Conservation (phyloP, 768 basidiomycete genomes). For the Phallus indusiatus region DNA sequence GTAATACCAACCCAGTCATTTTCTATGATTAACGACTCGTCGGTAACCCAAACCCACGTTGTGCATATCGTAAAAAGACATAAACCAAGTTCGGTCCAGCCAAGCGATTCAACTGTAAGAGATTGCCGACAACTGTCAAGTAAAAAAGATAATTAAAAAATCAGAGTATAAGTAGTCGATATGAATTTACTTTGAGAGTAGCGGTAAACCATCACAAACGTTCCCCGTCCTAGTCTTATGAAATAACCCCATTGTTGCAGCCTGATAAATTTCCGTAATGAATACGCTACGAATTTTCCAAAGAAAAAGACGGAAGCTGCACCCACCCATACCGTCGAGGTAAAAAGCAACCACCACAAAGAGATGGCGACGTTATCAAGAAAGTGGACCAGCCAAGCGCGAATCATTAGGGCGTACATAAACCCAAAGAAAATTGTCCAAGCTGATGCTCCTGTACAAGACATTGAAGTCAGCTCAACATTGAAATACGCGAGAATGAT, state of each 20-base stretch:
- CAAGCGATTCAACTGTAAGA: constrained; percentile 63
- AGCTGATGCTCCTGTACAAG: constrained; percentile 42
- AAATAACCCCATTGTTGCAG: constrained; percentile 57
- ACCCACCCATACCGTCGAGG: constrained; percentile 60
- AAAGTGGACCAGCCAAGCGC: constrained; percentile 54
- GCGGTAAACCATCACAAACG: constrained; percentile 42
- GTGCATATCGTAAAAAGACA: constrained; percentile 44
- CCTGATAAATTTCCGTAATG: constrained; percentile 32
- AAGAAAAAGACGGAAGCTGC: constrained; percentile 14
- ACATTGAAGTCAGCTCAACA: constrained; percentile 29
- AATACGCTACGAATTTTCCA: not conserved
- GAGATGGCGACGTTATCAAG: constrained; percentile 75
- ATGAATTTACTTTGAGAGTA: constrained; percentile 40
- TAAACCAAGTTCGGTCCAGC: constrained; percentile 66
- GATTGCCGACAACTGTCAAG: constrained; percentile 54
- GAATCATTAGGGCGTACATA: constrained; percentile 63
- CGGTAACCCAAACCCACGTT: constrained; percentile 44
- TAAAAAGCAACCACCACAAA: constrained; percentile 60
- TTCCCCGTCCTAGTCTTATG: constrained; percentile 52
- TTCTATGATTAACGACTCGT: constrained; percentile 18
- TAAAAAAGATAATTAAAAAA: not conserved
- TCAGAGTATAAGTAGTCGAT: not conserved
- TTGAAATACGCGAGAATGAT: constrained; percentile 2
- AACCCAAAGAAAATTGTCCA: constrained; percentile 71
- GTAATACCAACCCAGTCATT: constrained; percentile 27